phyloP scores from a whole-genome alignment of 768 basidiomycete genomes.

The Hirschioporus abietinus region DNA sequence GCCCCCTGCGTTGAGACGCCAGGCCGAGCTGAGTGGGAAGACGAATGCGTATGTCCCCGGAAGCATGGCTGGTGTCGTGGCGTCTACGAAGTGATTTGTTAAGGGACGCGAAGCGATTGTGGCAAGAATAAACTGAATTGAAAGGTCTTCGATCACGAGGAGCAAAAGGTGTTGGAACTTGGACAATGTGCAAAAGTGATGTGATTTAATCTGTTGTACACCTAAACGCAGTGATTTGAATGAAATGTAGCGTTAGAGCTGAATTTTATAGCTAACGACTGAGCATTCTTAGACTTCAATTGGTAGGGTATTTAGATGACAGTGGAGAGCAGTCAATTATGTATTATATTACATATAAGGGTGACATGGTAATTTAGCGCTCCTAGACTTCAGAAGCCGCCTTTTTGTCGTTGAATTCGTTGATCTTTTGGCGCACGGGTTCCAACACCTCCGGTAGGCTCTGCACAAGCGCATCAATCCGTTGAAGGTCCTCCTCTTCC shows the following conservation, averaged over 20 bases:
- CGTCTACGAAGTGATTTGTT: background rate
- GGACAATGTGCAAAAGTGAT: no score
- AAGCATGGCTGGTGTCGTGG: background rate
- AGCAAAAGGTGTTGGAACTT: no score
- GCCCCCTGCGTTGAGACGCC: constrained; percentile 53
- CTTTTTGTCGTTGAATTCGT: background rate
- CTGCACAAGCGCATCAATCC: constrained; percentile 88
- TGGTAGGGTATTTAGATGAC: no score
- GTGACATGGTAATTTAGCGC: background rate
- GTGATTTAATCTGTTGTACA: no score
- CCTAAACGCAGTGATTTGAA: no score
- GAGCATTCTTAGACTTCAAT: no score
- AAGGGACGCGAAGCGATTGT: background rate
- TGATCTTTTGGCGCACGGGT: constrained; percentile 81
- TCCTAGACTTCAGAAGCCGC: background rate
- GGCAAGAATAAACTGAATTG: no score
- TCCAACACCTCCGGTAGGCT: constrained; percentile 89
- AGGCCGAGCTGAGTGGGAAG: constrained; percentile 50
- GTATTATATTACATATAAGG: no score
- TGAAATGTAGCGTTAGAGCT: no score
- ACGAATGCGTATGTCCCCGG: constrained; percentile 36
- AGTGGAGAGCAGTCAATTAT: no score
- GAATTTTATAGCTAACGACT: no score
- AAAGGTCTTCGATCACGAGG: no score
- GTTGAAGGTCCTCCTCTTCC: constrained; percentile 88